Evolutionary conservation across 441 rosid species (phyloP), one percentile per base, ranked within the genome.

Genomic region (Pelargonium australe): DNA sequence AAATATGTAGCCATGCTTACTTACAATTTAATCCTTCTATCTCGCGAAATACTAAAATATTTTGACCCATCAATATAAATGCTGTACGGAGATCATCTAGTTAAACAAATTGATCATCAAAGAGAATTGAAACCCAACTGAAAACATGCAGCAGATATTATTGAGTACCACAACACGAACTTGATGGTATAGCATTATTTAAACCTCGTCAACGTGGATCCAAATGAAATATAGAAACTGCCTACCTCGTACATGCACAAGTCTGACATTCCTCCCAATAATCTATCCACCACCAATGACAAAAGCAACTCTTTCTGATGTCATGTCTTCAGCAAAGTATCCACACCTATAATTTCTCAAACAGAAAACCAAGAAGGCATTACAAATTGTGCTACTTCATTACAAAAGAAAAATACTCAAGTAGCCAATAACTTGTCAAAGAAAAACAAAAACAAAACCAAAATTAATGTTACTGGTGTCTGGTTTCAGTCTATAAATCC

Each of bases 251-350:
- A 53, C 19, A 53, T 53, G 60, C 60, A 53, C 20, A 53, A 53
- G 60, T 53, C 60, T 11, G 60, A 53, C 60, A 53, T 53, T 53
- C 60, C 20, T 53, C 60, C 60, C 20, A 53, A 53, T 14, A 53
- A 14, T 5, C 60, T 53, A 53, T 53, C 60, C 60, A 53, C 60
- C 60, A 53, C 60, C 60, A 53, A 53, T 53, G 60, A 53, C 60
- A 53, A 53, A 14, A n/a, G 20, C 60, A 53, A 53, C 60, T 14
- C 20, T 53, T 53, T 14, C 60, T 53, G 60, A 53, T 53, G 19
- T 53, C 60, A 53, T 53, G n/a, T 53, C 60, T 53, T 53, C 60
- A n/a, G 16, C 60, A 53, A 53, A 53, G 9, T 53, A 17, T 53
- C 16, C 19, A 1, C 60, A 53, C 60, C 7, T 14, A 14, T 53